These are phyloP conservation scores for Pneumocystis sp. DNA, from an alignment of 1,139 yeast genomes.

Conservation along the genomic window DNA sequence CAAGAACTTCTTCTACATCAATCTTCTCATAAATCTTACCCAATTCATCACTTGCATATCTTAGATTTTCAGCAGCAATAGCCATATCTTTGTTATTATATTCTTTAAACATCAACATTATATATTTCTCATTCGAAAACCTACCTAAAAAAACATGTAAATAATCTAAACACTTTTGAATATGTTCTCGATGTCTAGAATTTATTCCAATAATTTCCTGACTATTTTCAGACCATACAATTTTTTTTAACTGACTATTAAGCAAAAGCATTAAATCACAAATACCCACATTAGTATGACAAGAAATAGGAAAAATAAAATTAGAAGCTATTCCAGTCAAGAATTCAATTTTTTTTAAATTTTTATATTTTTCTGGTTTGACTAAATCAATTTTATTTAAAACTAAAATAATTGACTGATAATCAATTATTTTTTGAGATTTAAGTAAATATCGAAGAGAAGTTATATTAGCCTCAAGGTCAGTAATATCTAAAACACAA, in stretches of 20 bases:
- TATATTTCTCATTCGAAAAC: background rate
- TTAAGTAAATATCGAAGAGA: slow-evolving; percentile 11
- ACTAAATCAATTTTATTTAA: slow-evolving; percentile 24
- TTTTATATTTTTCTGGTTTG: slow-evolving; percentile 1
- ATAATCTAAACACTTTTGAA: slow-evolving; percentile 59
- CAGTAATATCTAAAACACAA: slow-evolving; percentile 34
- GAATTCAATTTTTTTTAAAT: background rate
- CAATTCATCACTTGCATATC: slow-evolving; percentile 67
- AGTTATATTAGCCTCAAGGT: slow-evolving; percentile 25
- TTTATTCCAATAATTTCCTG: slow-evolving; percentile 58
- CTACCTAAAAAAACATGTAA: slow-evolving; percentile 38
- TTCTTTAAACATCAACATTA: slow-evolving; percentile 27
- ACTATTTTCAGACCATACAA: slow-evolving; percentile 34
- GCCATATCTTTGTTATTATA: slow-evolving; percentile 47
- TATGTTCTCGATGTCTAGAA: slow-evolving; percentile 55
- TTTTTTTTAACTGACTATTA: slow-evolving; percentile 32
- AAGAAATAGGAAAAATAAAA: slow-evolving; percentile 44
- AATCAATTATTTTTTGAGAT: slow-evolving; percentile 15
- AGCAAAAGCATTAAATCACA: slow-evolving; percentile 29
- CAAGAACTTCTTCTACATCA: slow-evolving; percentile 80
- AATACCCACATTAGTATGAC: slow-evolving; percentile 45
- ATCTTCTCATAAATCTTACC: slow-evolving; percentile 86
- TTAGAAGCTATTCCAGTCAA: slow-evolving; percentile 18
- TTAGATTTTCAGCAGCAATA: slow-evolving; percentile 63
- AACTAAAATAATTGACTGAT: slow-evolving; percentile 19